Conservation (phyloP, 2,329 filamentous ascomycete genomes). For the Zelopaecilomyces penicillatus region DNA sequence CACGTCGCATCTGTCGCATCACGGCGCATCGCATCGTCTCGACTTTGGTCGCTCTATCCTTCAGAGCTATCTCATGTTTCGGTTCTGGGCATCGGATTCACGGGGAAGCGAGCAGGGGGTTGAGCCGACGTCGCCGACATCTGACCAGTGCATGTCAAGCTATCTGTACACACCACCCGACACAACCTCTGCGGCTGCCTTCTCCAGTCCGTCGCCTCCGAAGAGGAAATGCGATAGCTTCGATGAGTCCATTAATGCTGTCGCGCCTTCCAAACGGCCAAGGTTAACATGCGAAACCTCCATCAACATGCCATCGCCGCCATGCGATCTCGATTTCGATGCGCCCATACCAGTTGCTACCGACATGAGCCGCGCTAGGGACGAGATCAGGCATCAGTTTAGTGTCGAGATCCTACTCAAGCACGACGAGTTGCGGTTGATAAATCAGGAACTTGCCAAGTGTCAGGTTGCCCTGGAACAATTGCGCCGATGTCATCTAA, state of each 20-base stretch:
- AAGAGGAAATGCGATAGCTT: constrained; percentile 28
- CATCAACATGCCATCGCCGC: constrained; percentile 11
- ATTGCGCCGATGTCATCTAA: constrained; percentile 81
- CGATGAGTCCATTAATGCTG: constrained; percentile 16
- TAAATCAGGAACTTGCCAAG: constrained; percentile 93
- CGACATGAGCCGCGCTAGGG: constrained; percentile 49
- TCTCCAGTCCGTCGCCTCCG: constrained; percentile 23
- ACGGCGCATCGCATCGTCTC: constrained; percentile 5
- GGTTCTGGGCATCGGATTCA: constrained; percentile 51
- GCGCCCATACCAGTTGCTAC: constrained; percentile 11
- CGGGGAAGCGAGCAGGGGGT: constrained; percentile 47
- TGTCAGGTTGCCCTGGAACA: constrained; percentile 92
- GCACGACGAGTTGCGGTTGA: constrained; percentile 86
- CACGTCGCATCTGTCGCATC: constrained; percentile 9
- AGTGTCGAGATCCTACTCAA: constrained; percentile 88
- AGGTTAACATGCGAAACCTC: constrained; percentile 22
- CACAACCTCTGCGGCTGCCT: constrained; percentile 13
- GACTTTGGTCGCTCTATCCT: constrained; percentile 14
- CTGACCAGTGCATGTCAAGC: constrained; percentile 20
- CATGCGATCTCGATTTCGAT: constrained; percentile 14
- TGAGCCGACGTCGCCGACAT: constrained; percentile 34
- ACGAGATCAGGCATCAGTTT: constrained; percentile 77
- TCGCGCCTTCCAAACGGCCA: constrained; percentile 33
- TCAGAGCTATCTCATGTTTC: constrained; percentile 47
- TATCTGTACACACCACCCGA: constrained; percentile 24